Base-by-base conservation (phyloP, 306 rosid species). In the Neltuma alba region DNA sequence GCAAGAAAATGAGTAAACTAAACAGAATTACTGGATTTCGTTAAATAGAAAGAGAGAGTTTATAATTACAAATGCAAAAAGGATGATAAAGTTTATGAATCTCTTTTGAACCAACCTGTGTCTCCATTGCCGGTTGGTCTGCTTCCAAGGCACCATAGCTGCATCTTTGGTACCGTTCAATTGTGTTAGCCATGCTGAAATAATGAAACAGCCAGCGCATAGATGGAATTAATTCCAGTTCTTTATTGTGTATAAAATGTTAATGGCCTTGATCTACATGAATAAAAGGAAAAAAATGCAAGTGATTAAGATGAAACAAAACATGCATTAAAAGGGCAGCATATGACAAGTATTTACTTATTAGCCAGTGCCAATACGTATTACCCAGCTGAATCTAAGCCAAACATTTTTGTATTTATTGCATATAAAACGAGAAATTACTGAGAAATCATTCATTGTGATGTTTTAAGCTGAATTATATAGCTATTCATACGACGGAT, bases 181-280 rank as follows among this genome's bases (percentile, higher is more conserved):
- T 37, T 36, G 97, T 87, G 89, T 86, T 88, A 69, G 76, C 80
- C 85, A 91, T 88, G 86, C 98, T 93, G 85, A 61, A 88, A 84
- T 45, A 13, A 78, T 54, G 33, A 68, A 41, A 38, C 37, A 69
- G 31, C 13, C 45, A 80, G 15, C 27, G 5, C 38, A 50, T 60
- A 13, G 79, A 55, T 27, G 47, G 8, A 50, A 66, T 18, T n/a
- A n/a, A 23, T n/a, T n/a, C 23, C 16, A 21, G 38, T 28, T 16
- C n/a, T 13, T 61, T 61, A 28, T 30, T 61, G 16, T 16, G 40
- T 62, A 62, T 31, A 30, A 62, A 18, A 50, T 25, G 78, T 10
- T 21, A 16, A 23, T 20, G 37, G 38, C 18, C 33, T 47, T 76
- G 61, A 31, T 0, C 31, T 28, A 47, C 40, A 40, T 68, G 25